A percentile compares a stretch with the other conserved stretches of the same genome.
Conservation (phyloP, 306 rosid genomes). For the Medicago ruthenica region DNA sequence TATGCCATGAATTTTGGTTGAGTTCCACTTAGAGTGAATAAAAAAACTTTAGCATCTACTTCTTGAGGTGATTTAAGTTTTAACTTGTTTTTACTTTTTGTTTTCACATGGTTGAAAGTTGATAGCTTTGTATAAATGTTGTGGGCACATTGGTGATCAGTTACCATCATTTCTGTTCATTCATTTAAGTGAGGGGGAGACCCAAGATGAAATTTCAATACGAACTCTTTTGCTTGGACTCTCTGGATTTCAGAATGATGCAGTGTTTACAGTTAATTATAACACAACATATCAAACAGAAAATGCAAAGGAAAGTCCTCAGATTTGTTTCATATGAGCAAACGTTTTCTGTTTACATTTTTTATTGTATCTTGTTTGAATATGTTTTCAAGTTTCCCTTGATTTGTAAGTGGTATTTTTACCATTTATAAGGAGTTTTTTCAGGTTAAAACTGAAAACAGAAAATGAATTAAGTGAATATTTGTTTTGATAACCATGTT, state of each 20-base stretch:
- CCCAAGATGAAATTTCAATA: slow-evolving; percentile 28
- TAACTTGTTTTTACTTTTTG: slow-evolving; percentile 30
- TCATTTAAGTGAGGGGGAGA: slow-evolving; percentile 41
- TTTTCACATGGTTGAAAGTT: slow-evolving; percentile 34
- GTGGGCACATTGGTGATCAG: slow-evolving; percentile 42
- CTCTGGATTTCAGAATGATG: neutral
- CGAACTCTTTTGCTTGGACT: slow-evolving; percentile 14
- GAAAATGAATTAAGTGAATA: neutral
- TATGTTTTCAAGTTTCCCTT: neutral
- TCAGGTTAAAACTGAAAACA: neutral
- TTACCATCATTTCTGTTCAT: slow-evolving; percentile 39
- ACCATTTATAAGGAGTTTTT: neutral
- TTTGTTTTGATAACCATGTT: neutral
- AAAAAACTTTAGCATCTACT: slow-evolving; percentile 42
- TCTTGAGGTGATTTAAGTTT: slow-evolving; percentile 34
- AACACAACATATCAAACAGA: neutral
- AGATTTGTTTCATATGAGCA: neutral
- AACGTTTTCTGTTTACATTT: neutral
- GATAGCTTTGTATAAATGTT: slow-evolving; percentile 43
- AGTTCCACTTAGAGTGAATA: slow-evolving; percentile 59
- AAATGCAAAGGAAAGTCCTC: neutral
- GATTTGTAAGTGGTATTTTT: neutral
- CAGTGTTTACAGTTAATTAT: neutral
- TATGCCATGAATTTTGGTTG: slow-evolving; percentile 64
- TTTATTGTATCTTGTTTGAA: neutral